Evolutionary conservation across 192 early-diverging fungal species (phyloP).

Genomic region (Gamsiella multidivaricata): DNA sequence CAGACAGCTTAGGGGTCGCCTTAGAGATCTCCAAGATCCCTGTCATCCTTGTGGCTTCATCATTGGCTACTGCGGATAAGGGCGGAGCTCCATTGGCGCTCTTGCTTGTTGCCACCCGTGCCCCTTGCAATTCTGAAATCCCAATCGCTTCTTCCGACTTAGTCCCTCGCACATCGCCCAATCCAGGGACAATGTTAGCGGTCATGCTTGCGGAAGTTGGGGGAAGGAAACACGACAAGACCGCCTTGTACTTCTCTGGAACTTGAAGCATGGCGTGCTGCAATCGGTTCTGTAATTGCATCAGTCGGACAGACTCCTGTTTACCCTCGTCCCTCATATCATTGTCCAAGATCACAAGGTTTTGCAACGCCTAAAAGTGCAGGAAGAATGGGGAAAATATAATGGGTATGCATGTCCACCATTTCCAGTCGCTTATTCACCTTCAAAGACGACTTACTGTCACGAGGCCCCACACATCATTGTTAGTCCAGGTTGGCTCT

Average conservation of each 20-base stretch:
- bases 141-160: not conserved
- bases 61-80: not conserved
- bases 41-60: conserved; percentile 6
- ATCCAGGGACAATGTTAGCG: not conserved
- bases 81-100: too few relatives aligned
- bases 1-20: too few relatives aligned
- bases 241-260: not conserved
- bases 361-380: conserved; percentile 17
- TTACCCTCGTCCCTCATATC: not conserved
- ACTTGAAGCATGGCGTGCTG: not conserved
- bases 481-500: not conserved
- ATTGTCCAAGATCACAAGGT: conserved; percentile 5
- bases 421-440: too few relatives aligned
- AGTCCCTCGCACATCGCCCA: not conserved
- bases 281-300: conserved; percentile 3
- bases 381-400: not conserved
- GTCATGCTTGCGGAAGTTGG: too few relatives aligned
- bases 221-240: not conserved
- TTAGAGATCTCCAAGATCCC: too few relatives aligned
- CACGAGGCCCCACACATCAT: not conserved
- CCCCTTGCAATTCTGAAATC: not conserved
- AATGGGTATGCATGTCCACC: not conserved
- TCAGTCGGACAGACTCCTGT: not conserved
- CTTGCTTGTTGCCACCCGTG: not conserved
- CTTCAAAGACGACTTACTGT: too few relatives aligned